A percentile compares a stretch with the other conserved stretches of the same genome.
phyloP scores from a whole-genome alignment of 495 filamentous ascomycete species.

The Aspergillus ellipticus region DNA sequence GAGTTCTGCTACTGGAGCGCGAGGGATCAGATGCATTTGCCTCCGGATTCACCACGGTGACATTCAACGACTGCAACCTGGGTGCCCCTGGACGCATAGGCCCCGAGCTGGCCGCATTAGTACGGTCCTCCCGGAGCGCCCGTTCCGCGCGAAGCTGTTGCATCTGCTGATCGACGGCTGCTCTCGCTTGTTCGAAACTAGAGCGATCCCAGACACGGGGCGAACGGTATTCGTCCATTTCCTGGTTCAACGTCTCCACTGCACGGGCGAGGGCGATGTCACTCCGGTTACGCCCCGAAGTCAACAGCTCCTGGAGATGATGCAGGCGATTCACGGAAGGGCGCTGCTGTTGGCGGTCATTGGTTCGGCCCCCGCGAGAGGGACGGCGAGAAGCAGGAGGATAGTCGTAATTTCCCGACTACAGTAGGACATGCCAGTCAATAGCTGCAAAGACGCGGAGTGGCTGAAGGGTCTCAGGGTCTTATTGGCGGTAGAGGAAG shows the following conservation, averaged over 20 bases:
- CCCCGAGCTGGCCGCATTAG: conserved; percentile 10
- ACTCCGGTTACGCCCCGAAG: conserved; percentile 35
- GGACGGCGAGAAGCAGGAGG: conserved; percentile 47
- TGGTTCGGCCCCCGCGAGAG: conserved; percentile 15
- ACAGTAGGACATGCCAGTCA: conserved; percentile 16
- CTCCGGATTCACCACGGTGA: conserved; percentile 12
- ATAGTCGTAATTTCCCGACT: conserved; percentile 61
- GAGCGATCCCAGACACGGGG: conserved; percentile 19
- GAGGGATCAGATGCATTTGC: conserved; percentile 9
- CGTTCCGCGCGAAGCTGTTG: conserved; percentile 19
- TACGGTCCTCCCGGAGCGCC: conserved; percentile 8
- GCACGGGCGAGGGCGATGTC: conserved; percentile 34
- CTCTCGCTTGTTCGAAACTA: conserved; percentile 26
- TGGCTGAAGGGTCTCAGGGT: neutral
- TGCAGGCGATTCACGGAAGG: conserved; percentile 21
- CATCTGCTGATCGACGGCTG: conserved; percentile 25
- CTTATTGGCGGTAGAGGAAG: neutral
- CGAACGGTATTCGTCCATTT: conserved; percentile 31
- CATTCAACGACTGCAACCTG: conserved; percentile 13
- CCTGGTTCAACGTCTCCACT: conserved; percentile 36
- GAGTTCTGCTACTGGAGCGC: conserved; percentile 7
- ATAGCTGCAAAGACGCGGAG: conserved; percentile 3
- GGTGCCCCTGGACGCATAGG: conserved; percentile 10
- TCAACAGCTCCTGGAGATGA: conserved; percentile 40
- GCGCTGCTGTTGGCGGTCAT: neutral